phyloP scores from a whole-genome alignment of 345 rosid genomes.

The Lumnitzera racemosa region DNA sequence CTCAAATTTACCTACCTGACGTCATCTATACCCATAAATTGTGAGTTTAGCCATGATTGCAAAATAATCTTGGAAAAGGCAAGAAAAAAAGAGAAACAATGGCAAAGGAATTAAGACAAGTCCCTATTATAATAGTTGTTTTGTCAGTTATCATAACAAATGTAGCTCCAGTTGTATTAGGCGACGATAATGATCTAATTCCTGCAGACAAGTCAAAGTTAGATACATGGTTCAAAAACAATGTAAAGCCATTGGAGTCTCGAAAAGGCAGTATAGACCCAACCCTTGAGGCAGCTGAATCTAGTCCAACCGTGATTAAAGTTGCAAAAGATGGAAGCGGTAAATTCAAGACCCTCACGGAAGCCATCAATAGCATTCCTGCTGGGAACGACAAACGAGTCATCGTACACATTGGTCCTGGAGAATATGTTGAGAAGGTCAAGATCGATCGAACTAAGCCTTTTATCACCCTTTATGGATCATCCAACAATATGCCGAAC shows the following conservation, averaged over 20 bases:
- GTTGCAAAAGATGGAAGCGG: constrained; percentile 23
- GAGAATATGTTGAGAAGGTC: constrained; percentile 17
- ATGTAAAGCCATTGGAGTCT: constrained; percentile 22
- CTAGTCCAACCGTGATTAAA: constrained; percentile 21
- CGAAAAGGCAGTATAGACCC: constrained; percentile 41
- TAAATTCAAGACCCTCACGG: constrained; percentile 36
- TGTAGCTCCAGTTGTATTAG: too few relatives aligned
- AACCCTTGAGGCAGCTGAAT: constrained; percentile 38
- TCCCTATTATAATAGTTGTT: too few relatives aligned
- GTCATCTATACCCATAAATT: too few relatives aligned
- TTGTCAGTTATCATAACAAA: too few relatives aligned
- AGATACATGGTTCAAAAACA: constrained; percentile 28
- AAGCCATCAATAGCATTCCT: constrained; percentile 43
- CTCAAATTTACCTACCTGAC: too few relatives aligned
- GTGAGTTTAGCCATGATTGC: too few relatives aligned
- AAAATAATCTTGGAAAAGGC: too few relatives aligned
- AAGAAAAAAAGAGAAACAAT: too few relatives aligned
- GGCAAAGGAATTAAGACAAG: too few relatives aligned
- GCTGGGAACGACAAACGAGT: constrained; percentile 39
- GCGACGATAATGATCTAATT: constrained; percentile 19
- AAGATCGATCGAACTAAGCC: constrained; percentile 30
- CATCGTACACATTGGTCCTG: constrained; percentile 34
- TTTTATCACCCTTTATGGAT: constrained; percentile 47
- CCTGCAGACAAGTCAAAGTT: constrained; percentile 26
- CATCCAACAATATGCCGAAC: constrained; percentile 26